phyloP scores from a whole-genome alignment of 2,329 filamentous ascomycete species.

The Allantophomopsis lycopodina region DNA sequence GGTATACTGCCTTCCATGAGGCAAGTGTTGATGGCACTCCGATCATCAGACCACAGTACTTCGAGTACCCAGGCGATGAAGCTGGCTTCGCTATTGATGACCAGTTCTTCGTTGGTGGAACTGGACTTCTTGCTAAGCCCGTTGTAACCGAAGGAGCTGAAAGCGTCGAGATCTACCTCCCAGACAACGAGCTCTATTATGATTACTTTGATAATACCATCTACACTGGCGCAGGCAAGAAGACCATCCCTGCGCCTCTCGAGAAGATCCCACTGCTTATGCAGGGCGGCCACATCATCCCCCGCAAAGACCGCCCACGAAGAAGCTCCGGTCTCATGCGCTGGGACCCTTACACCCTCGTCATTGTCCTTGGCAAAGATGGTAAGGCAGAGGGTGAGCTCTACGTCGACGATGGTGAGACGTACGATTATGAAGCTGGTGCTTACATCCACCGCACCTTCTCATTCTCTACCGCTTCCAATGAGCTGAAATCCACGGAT shows the following conservation, averaged over 20 bases:
- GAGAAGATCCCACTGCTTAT: conserved; percentile 83
- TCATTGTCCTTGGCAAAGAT: conserved; percentile 56
- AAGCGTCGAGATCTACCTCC: conserved; percentile 69
- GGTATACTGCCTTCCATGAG: conserved; percentile 95
- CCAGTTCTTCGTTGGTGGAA: conserved; percentile 82
- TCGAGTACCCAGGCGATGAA: conserved; percentile 78
- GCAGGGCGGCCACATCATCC: conserved; percentile 84
- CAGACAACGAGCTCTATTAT: conserved; percentile 82
- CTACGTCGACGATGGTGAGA: conserved; percentile 89
- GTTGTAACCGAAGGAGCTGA: conserved; percentile 65
- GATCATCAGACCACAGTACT: conserved; percentile 86
- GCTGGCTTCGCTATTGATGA: conserved; percentile 80
- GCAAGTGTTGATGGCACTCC: conserved; percentile 73
- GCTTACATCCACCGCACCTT: conserved; percentile 84
- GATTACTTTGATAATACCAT: conserved; percentile 85
- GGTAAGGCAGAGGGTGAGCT: conserved; percentile 69
- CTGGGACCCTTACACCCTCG: conserved; percentile 87
- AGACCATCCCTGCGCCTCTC: conserved; percentile 60
- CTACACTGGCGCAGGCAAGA: conserved; percentile 56
- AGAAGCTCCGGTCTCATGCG: conserved; percentile 81
- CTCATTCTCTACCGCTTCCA: conserved; percentile 36
- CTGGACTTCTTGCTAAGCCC: conserved; percentile 85
- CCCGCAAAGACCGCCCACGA: conserved; percentile 76
- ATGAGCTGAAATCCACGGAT: conserved; percentile 56
- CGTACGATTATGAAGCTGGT: conserved; percentile 74